Evolutionary conservation across 768 basidiomycete genomes (phyloP), one percentile per base, ranked within the genome.

Genomic region (Amanita phalloides): DNA sequence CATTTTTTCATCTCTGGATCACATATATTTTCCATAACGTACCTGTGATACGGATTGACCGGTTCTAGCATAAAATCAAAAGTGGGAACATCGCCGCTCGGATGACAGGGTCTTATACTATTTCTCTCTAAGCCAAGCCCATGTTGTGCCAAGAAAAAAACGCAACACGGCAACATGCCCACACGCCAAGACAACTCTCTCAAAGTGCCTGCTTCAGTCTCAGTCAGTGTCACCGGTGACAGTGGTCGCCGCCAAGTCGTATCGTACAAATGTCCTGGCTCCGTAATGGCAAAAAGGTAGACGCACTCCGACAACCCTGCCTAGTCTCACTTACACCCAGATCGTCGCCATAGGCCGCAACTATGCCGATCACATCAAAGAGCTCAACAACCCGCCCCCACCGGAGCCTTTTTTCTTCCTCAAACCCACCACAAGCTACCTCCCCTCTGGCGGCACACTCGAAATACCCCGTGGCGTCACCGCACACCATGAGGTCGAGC

Each of bases 351-450:
- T 98, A 54, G 95, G 95, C 32, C 81, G 95, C 54, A 97, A 96
- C 72, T 96, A 95, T 65, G 80, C 78, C 4, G 88, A 88, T 32
- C 94, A 96, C 58, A 84, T 85, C 64, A 91, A 88, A 67, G 96
- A 99, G 62, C 77, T 98, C 33, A 85, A 83, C 61, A 97, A 97
- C 64, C 71, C 4, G 69, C 84, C 4, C 94, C 95, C 0, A 88
- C 83, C 32, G 64, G 94, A 97, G 62, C 96, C 96, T 0, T 97
- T 99, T 75, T 94, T 97, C 78, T 99, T 99, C 73, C 70, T 98
- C 25, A 99, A 99, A 68, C 96, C 95, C 6, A 98, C 96, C 4
- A 82, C 86, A 10, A 90, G 86, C 62, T 98, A 94, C 62, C 61
- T 97, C 21, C 61, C 71, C 20, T 79, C 81, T 13, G 89, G 88